phyloP scores from a whole-genome alignment of 805 yeast genomes.

The Barnettozyma pratensis region DNA sequence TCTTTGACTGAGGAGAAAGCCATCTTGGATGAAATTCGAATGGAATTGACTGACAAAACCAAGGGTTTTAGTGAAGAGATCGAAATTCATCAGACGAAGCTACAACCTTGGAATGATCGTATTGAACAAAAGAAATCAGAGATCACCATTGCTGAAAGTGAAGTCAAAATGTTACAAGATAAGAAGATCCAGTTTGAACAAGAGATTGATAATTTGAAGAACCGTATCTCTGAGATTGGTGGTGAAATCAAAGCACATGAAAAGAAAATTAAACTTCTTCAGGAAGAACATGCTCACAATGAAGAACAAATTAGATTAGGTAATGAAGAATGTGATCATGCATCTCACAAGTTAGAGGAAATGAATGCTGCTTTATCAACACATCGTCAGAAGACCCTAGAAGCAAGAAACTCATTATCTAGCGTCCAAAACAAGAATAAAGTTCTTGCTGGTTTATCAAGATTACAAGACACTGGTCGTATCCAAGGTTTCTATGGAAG shows the following conservation, averaged over 20 bases:
- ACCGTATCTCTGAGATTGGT: constrained; percentile 39
- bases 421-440: constrained; percentile 63
- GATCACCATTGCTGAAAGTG: constrained; percentile 58
- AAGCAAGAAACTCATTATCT: constrained; percentile 56
- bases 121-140: constrained; percentile 59
- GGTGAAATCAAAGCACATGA: constrained; percentile 47
- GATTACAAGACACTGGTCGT: constrained; percentile 74
- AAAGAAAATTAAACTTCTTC: constrained; percentile 38
- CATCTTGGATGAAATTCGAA: constrained; percentile 57
- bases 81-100: constrained; percentile 51
- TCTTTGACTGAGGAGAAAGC: constrained; percentile 48
- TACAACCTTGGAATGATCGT: constrained; percentile 81
- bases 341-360: constrained; percentile 42
- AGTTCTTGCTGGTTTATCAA: constrained; percentile 63
- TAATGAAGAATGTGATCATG: constrained; percentile 46
- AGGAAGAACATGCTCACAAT: constrained; percentile 44
- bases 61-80: constrained; percentile 61
- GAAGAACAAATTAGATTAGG: constrained; percentile 55
- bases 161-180: constrained; percentile 52
- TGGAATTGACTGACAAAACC: constrained; percentile 69
- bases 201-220: constrained; percentile 41
- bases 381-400: constrained; percentile 58
- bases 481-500: constrained; percentile 85
- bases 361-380: constrained; percentile 49
- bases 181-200: constrained; percentile 38